Conservation (phyloP, 75 land plant genomes). For the Pinus tabuliformis region DNA sequence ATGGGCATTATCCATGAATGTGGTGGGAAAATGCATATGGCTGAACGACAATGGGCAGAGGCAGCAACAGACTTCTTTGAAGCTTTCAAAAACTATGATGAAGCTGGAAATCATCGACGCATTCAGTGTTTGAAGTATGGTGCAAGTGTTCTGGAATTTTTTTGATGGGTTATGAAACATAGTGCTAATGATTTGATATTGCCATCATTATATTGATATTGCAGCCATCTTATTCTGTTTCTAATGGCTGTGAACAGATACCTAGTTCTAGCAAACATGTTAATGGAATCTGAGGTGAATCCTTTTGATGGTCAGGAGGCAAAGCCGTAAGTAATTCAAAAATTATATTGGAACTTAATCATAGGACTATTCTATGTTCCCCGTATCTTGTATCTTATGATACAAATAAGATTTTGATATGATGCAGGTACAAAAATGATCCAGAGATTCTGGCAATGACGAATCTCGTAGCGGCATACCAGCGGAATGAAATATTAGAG, state of each 20-base stretch:
- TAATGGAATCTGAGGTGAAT: conserved; percentile 98
- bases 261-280: conserved; percentile 95
- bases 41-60: conserved; percentile 91
- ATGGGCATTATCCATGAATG: conserved; percentile 99
- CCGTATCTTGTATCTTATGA: background rate
- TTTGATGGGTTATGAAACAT: background rate
- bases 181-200: background rate
- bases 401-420: background rate
- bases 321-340: conserved; percentile 74
- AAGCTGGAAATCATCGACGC: conserved; percentile 94
- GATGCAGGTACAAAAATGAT: conserved; percentile 90
- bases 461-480: conserved; percentile 94
- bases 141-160: background rate
- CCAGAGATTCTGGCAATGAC: conserved; percentile 99
- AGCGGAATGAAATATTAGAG: conserved; percentile 92
- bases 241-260: conserved; percentile 44
- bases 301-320: conserved; percentile 99
- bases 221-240: background rate
- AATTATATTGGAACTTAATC: too few relatives aligned
- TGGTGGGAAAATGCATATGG: conserved; percentile 99
- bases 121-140: conserved; percentile 95
- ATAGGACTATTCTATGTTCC: background rate
- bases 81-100: conserved; percentile 98
- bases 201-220: background rate
- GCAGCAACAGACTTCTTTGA: conserved; percentile 99